Evolutionary conservation across 495 filamentous ascomycete species (phyloP), one percentile per base, ranked within the genome.

Genomic region (Penicillium lividum): DNA sequence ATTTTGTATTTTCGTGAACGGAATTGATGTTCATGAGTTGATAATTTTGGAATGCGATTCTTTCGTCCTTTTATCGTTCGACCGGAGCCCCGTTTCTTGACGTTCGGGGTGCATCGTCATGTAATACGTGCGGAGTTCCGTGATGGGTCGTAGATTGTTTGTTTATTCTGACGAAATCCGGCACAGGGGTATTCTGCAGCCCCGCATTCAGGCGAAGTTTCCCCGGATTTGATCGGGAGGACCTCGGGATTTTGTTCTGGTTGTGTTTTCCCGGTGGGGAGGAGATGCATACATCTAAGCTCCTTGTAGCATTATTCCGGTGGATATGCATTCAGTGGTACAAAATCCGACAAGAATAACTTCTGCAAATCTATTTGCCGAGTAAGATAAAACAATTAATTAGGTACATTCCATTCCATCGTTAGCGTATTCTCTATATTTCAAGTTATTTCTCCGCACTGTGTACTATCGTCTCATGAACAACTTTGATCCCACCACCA

Each of bases 401-500:
- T 33, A 7, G 5, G 5, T 7, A 33, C 3, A 33, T 33, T 33
- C 10, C 31, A 7, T 33, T 33, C 10, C 31, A 36, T 36, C 22
- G 2, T 22, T 22, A 22, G 22, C 22, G 22, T 34, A 10, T 11
- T 34, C 8, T n/a, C 36, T 53, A 53, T 42, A 10, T 15, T 42
- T 25, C 7, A 10, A 5, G 7, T 8, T 28, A 5, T 44, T 67
- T 71, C 34, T 67, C 59, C 5, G 59, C 58, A 49, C 66, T 69
- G 29, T 67, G 66, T 49, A 71, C 56, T 31, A 71, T 71, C 4
- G 68, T 71, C 49, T 71, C 68, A 53, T 65, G 66, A 11, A 69
- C 50, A 40, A 71, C 68, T 28, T 69, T 71, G 28, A 71, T 71
- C 2, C 63, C 63, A 18, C 63, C 68, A 27, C 51, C 29, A n/a